A percentile compares a stretch with the other conserved stretches of the same genome.
Conservation (phyloP, 805 yeast genomes). For the Metschnikowia chrysomelidarum region DNA sequence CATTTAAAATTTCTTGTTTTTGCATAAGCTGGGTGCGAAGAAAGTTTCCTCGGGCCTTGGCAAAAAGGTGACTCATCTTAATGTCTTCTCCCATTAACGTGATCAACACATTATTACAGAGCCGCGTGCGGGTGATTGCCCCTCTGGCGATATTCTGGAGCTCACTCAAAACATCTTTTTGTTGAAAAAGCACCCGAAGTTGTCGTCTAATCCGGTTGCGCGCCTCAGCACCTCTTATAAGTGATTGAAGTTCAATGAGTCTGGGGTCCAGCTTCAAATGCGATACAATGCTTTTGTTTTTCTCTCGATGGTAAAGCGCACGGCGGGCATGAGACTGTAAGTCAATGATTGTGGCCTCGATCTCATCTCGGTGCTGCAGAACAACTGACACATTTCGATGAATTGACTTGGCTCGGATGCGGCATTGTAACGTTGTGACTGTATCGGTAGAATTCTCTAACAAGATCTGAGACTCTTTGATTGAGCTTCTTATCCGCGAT, state of each 20-base stretch:
- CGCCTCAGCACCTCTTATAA: constrained; percentile 34
- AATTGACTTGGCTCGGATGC: constrained; percentile 38
- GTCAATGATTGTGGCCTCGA: constrained; percentile 24
- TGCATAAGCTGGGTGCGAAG: constrained; percentile 28
- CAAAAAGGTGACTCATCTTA: constrained; percentile 36
- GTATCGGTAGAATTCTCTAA: too few species aligned
- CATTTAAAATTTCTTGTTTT: constrained; percentile 18
- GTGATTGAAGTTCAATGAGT: constrained; percentile 35
- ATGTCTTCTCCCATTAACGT: constrained; percentile 40
- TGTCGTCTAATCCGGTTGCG: constrained; percentile 26
- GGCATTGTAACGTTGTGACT: constrained; percentile 35
- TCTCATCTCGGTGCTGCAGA: neutral
- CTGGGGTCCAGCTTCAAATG: constrained; percentile 16
- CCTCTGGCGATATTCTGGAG: constrained; percentile 47
- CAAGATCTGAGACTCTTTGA: neutral
- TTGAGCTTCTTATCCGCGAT: neutral
- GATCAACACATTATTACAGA: constrained; percentile 43
- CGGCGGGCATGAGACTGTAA: constrained; percentile 35
- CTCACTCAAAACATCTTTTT: constrained; percentile 20
- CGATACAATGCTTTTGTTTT: constrained; percentile 19
- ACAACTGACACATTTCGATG: constrained; percentile 22
- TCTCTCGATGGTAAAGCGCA: constrained; percentile 20
- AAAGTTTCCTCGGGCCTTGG: constrained; percentile 44
- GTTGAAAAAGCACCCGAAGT: constrained; percentile 12
- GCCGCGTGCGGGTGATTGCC: constrained; percentile 40